Base-by-base conservation (phyloP, 768 basidiomycete genomes). In the Leccinum rimulosum region DNA sequence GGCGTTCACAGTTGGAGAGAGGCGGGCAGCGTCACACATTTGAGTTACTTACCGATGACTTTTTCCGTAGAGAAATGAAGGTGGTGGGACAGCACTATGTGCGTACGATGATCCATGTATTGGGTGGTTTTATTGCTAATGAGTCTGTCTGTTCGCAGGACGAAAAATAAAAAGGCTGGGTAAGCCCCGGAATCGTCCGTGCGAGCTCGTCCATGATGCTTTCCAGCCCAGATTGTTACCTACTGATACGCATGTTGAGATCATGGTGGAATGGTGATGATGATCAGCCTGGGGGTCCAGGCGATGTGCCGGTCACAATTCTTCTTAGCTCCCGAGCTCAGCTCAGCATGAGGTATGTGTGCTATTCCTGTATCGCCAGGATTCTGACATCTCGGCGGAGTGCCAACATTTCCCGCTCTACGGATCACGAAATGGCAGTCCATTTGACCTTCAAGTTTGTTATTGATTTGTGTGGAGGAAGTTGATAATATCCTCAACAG, bases 371-470 rank as follows among this genome's bases (percentile, higher is more conserved):
- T 22, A 31, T 54, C 19, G 19, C 50, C 38, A 55, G 55, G 54
- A n/a, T 17, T 31, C 14, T 43, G 17, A 12, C 52, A 22, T 53
- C 35, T 30, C 40, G 22, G 8, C 50, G 50, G 59, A 27, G 31
- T 49, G 47, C 54, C 54, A 57, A 53, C 28, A 8, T 19, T 50
- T 40, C 35, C 58, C 55, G 55, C 31, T 55, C 27, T 30, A 19
- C 22, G 38, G 27, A 38, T 36, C 48, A 40, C 36, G 40, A 33
- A 48, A 48, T 1, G 15, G 33, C 57, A 48, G 50, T 14, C 45
- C 35, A 54, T 43, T 45, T 22, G 12, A 27, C 6, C 6, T 22
- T 22, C 22, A 22, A 22, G 22, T 15, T 50, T 40, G 59, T 15
- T 22, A n/a, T 52, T 19, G 22, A 27, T 27, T 15, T 22, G 22